phyloP scores from a whole-genome alignment of 1,139 yeast genomes.

The Pneumocystis murina region DNA sequence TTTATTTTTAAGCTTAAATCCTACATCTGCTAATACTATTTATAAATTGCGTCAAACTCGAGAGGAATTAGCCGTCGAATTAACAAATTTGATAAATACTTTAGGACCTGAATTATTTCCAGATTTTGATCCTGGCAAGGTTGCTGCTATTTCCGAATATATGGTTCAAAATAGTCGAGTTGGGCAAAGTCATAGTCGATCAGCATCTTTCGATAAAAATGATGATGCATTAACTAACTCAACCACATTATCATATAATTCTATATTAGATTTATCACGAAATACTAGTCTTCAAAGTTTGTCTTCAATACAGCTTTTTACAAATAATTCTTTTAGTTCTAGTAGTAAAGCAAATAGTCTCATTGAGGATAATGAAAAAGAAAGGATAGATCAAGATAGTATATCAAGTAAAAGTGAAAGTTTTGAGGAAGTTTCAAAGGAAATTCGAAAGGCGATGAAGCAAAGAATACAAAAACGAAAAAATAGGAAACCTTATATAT shows the following conservation, averaged over 20 bases:
- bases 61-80: conserved; percentile 38
- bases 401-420: not conserved
- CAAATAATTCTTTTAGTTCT: not conserved
- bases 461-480: not conserved
- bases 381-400: not conserved
- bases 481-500: not conserved
- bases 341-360: not conserved
- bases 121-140: conserved; percentile 38
- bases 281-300: conserved; percentile 6
- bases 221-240: not conserved
- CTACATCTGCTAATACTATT: conserved; percentile 35
- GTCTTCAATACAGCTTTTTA: conserved; percentile 3
- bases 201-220: not conserved
- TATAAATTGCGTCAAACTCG: conserved; percentile 43
- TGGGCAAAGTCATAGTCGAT: not conserved
- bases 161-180: not conserved
- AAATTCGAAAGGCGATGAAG: not conserved
- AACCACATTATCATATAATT: not conserved
- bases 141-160: conserved; percentile 9
- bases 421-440: not conserved
- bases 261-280: not conserved
- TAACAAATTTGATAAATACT: conserved; percentile 52
- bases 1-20: conserved; percentile 50
- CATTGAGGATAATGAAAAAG: not conserved
- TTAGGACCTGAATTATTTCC: conserved; percentile 69